phyloP scores from a whole-genome alignment of 768 basidiomycete species.

The Mycena kentingensis region DNA sequence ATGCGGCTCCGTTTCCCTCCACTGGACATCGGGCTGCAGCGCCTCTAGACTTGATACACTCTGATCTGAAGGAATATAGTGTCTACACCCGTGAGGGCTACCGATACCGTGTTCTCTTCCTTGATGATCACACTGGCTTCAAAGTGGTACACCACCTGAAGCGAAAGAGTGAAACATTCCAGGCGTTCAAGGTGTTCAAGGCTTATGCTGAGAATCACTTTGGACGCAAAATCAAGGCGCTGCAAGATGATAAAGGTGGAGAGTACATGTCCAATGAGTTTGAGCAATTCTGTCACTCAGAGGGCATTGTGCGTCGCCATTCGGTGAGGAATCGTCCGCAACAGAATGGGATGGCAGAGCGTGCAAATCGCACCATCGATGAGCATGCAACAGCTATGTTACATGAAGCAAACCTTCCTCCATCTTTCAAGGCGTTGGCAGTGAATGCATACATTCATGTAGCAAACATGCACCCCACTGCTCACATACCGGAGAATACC shows the following conservation, averaged over 20 bases:
- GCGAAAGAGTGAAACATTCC: constrained; percentile 21
- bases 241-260: constrained; percentile 27
- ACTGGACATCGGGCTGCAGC: background rate
- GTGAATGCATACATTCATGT: constrained; percentile 26
- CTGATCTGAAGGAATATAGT: constrained; percentile 26
- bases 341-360: constrained; percentile 40
- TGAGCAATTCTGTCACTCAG: background rate
- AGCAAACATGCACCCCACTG: constrained; percentile 26
- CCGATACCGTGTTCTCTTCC: constrained; percentile 25
- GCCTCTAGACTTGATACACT: constrained; percentile 11
- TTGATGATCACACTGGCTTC: constrained; percentile 10
- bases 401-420: constrained; percentile 16
- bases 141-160: constrained; percentile 12
- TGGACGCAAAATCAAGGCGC: constrained; percentile 7
- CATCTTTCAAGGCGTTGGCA: constrained; percentile 26
- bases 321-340: constrained; percentile 22
- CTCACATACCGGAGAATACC: constrained; percentile 14
- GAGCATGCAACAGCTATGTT: constrained; percentile 28
- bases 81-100: constrained; percentile 14
- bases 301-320: background rate
- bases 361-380: constrained; percentile 32
- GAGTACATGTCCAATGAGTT: constrained; percentile 14
- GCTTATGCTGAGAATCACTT: constrained; percentile 22
- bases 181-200: constrained; percentile 25
- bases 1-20: constrained; percentile 14